A percentile compares a stretch with the other conserved stretches of the same genome.
Conservation (phyloP, 2,329 filamentous ascomycete genomes). For the Camillea tinctor region DNA sequence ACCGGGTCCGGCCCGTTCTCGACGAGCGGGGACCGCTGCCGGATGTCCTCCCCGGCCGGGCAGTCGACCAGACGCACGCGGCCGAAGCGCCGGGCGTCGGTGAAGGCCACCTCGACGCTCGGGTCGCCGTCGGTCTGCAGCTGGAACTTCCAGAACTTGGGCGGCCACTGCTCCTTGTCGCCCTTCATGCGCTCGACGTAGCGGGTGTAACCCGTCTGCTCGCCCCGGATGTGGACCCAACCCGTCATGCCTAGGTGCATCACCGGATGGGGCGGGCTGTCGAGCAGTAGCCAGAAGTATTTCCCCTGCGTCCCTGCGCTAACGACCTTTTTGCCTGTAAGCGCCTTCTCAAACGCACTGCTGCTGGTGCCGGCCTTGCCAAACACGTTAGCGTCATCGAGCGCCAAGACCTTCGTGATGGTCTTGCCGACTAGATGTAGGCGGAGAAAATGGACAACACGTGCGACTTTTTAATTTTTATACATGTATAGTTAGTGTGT, state of each 20-base stretch:
- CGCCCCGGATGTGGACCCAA: constrained; percentile 84
- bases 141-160: constrained; percentile 84
- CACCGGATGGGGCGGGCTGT: constrained; percentile 78
- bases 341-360: constrained; percentile 67
- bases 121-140: constrained; percentile 60
- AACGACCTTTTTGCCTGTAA: constrained; percentile 70
- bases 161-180: constrained; percentile 75
- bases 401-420: constrained; percentile 66
- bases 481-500: constrained; percentile 5
- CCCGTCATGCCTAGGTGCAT: constrained; percentile 85
- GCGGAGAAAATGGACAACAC: constrained; percentile 81
- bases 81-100: constrained; percentile 76
- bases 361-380: constrained; percentile 86
- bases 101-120: constrained; percentile 69
- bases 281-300: constrained; percentile 85
- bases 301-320: constrained; percentile 85
- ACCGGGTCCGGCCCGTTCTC: constrained; percentile 96
- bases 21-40: constrained; percentile 73
- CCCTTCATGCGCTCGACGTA: constrained; percentile 74
- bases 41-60: constrained; percentile 69
- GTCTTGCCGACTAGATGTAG: constrained; percentile 82
- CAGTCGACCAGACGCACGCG: constrained; percentile 82
- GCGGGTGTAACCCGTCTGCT: constrained; percentile 73
- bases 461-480: constrained; percentile 58
- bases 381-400: constrained; percentile 82